Conservation (phyloP, 768 basidiomycete genomes). For the Pisolithus albus region DNA sequence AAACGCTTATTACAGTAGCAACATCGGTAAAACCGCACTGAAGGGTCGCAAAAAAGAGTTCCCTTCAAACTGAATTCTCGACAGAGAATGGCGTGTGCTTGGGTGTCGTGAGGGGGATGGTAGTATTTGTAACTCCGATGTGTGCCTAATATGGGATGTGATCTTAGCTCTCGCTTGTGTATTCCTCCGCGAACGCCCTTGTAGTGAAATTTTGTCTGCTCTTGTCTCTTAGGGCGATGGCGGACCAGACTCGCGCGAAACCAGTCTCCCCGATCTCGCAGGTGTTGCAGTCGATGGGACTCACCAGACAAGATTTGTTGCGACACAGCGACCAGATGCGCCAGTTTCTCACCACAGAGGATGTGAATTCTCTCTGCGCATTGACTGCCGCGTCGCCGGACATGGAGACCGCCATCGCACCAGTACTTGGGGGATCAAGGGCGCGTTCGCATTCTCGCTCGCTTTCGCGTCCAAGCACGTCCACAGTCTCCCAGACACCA, state of each 20-base stretch:
- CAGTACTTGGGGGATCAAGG: conserved; percentile 35
- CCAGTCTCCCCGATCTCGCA: conserved; percentile 63
- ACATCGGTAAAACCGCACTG: neutral
- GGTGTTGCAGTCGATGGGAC: conserved; percentile 61
- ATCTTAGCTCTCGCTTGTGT: neutral
- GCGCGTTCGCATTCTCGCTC: conserved; percentile 37
- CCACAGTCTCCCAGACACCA: conserved; percentile 32
- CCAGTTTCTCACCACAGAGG: conserved; percentile 59
- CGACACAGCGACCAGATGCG: conserved; percentile 76
- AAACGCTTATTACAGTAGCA: no score
- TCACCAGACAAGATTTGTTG: conserved; percentile 70
- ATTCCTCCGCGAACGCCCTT: neutral
- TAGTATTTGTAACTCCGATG: conserved; percentile 5
- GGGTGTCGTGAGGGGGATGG: neutral
- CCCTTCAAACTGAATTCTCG: no score
- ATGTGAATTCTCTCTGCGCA: conserved; percentile 39
- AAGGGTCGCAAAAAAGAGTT: neutral
- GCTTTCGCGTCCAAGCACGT: conserved; percentile 44
- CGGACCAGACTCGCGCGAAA: conserved; percentile 16
- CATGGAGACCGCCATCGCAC: conserved; percentile 30
- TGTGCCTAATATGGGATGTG: neutral
- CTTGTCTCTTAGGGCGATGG: conserved; percentile 9
- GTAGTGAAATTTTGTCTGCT: neutral
- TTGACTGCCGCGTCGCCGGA: conserved; percentile 30
- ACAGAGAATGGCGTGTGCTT: neutral